Percentiles rank a stretch among this genome's conserved stretches.
Evolutionary conservation across 164 flowering plant species (phyloP).

Genomic region (Brasenia schreberi): DNA sequence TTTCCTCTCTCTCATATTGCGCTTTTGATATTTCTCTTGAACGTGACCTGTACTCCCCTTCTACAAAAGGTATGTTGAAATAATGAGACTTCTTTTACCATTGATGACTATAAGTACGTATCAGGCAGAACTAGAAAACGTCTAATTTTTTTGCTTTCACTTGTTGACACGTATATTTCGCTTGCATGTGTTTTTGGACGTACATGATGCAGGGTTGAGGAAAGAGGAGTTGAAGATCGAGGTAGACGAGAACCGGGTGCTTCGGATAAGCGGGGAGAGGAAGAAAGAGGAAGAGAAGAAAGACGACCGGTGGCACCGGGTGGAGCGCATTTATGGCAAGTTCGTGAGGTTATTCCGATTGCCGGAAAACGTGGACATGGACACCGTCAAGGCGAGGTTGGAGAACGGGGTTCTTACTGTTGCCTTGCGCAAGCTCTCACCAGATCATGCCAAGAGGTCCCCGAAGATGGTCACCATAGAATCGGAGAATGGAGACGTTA

Average conservation of each 20-base stretch:
- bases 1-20: background rate
- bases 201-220: slow-evolving; percentile 1
- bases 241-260: slow-evolving; percentile 5
- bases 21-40: background rate
- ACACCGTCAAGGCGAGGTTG: slow-evolving; percentile 5
- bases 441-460: background rate
- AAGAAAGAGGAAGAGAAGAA: slow-evolving; percentile 8
- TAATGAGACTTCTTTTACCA: too few relatives aligned
- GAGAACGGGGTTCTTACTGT: slow-evolving; percentile 11
- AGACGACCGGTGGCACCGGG: slow-evolving; percentile 12
- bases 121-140: background rate
- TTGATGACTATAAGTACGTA: background rate
- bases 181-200: background rate
- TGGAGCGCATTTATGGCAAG: slow-evolving; percentile 11
- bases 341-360: slow-evolving; percentile 15
- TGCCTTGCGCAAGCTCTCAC: background rate
- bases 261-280: slow-evolving; percentile 9
- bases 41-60: too few relatives aligned
- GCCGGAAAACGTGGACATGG: slow-evolving; percentile 12
- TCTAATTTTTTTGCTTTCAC: background rate
- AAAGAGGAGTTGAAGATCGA: slow-evolving; percentile 8
- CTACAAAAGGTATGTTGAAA: too few relatives aligned
- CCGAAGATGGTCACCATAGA: too few relatives aligned
- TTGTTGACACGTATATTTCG: background rate
- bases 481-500: too few relatives aligned